These are phyloP conservation scores for Sphaerulina musiva DNA, from an alignment of 2,329 filamentous ascomycete species.

Conservation along the genomic window DNA sequence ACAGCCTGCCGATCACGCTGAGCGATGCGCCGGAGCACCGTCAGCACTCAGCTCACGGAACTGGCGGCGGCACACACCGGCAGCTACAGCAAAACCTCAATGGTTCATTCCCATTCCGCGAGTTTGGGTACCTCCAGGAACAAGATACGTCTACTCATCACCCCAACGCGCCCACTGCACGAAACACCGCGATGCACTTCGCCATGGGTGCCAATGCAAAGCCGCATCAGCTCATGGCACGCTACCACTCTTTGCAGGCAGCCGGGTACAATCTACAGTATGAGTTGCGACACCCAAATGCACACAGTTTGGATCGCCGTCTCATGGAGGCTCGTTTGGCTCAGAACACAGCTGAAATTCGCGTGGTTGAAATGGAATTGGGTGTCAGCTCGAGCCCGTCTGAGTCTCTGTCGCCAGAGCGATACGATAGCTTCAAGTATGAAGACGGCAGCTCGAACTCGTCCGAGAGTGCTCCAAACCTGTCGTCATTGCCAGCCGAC, in stretches of 20 bases:
- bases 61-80: background rate
- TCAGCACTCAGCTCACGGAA: background rate
- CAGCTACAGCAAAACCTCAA: background rate
- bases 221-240: conserved; percentile 6
- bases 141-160: background rate
- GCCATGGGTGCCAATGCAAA: background rate
- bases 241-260: conserved; percentile 11
- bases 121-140: background rate
- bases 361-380: conserved; percentile 7
- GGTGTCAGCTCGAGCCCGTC: background rate
- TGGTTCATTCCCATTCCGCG: background rate
- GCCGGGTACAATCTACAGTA: conserved; percentile 7
- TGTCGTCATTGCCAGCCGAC: conserved; percentile 11
- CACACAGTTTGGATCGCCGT: background rate
- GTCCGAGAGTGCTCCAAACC: conserved; percentile 3
- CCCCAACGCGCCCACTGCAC: background rate
- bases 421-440: conserved; percentile 8
- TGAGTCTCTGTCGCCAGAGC: conserved; percentile 5
- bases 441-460: conserved; percentile 4
- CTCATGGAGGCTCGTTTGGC: conserved; percentile 1
- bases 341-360: conserved; percentile 7
- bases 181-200: background rate
- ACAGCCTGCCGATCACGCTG: conserved; percentile 3
- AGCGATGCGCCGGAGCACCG: background rate
- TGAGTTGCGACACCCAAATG: background rate